Evolutionary conservation across 257 asterid genomes (phyloP), one percentile per base, ranked within the genome.

Genomic region (Hygrophila difformis): DNA sequence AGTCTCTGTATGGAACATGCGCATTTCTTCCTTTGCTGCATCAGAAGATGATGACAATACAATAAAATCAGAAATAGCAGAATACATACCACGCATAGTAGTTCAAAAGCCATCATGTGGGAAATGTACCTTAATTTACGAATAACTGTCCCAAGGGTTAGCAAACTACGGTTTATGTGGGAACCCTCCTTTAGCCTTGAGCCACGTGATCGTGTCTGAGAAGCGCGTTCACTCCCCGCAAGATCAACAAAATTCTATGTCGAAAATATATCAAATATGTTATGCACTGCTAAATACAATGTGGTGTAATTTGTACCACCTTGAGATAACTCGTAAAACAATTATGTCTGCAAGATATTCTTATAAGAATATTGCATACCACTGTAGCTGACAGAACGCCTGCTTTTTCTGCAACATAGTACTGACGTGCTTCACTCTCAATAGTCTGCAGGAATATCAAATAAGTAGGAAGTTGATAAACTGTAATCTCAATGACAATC

Each of bases 151-250:
- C 89, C 89, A 16, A 79, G 75, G 34, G 89, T 73, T 20, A 79
- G 75, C 64, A 79, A 59, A 63, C 89, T 79, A 63, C 89, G 79
- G 42, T 79, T 79, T 44, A 79, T 79, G 61, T 79, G 84, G 62
- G 66, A 61, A 3, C 84, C 84, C 59, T 79, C 89, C 56, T 79
- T 75, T 45, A 72, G 21, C 57, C 81, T 64, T 14, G 76, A 49
- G 43, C 70, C 70, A 33, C 61, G 77, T 42, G 79, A 64, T 45
- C 48, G 47, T 33, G 82, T 69, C 62, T 75, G 87, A 45, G 83
- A 78, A 39, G 82, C 73, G 43, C 87, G 82, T 51, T 78, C 83
- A 57, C 87, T 78, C 55, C 81, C 83, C 6, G 83, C 87, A 48
- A 78, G 78, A 68, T 78, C 81, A 68, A 78, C 73, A 45, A 78